Evolutionary conservation across 1,139 yeast genomes (phyloP).

Genomic region (Pichia sp.): DNA sequence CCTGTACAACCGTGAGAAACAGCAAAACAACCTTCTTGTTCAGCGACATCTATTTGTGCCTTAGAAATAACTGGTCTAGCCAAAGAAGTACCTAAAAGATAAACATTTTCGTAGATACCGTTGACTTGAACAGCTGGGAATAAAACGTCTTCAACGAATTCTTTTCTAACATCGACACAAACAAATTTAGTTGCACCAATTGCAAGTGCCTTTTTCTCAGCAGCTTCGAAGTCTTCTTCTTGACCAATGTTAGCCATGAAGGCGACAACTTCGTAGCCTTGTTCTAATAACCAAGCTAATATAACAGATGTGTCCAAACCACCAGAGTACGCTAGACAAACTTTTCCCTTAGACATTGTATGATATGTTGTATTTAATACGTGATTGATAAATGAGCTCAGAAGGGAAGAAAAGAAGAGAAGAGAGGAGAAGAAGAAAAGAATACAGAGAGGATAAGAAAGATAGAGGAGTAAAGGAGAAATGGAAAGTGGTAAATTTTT

Average conservation of each 20-base stretch:
- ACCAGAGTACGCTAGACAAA: slow-evolving; percentile 98
- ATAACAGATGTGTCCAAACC: slow-evolving; percentile 98
- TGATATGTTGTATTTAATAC: neutral
- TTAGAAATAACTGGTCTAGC: slow-evolving; percentile 98
- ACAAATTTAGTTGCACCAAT: slow-evolving; percentile 97
- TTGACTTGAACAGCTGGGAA: slow-evolving; percentile 96
- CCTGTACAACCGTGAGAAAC: slow-evolving; percentile 99
- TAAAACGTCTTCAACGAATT: slow-evolving; percentile 86
- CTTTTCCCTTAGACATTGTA: slow-evolving; percentile 89
- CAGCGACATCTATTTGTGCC: slow-evolving; percentile 96
- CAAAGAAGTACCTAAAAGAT: slow-evolving; percentile 89
- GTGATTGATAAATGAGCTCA: neutral
- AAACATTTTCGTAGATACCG: slow-evolving; percentile 95
- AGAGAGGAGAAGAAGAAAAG: neutral
- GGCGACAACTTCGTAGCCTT: slow-evolving; percentile 97
- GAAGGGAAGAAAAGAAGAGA: neutral
- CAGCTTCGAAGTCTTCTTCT: slow-evolving; percentile 98
- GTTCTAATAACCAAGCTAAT: slow-evolving; percentile 94
- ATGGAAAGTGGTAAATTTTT: neutral
- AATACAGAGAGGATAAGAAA: neutral
- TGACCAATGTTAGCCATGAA: slow-evolving; percentile 97
- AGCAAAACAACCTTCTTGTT: slow-evolving; percentile 95
- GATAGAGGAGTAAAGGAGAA: neutral
- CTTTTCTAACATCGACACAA: slow-evolving; percentile 88
- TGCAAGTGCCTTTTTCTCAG: slow-evolving; percentile 90